These are phyloP conservation scores for Aspergillus jensenii DNA, from an alignment of 2,329 filamentous ascomycete genomes.

Conservation along the genomic window DNA sequence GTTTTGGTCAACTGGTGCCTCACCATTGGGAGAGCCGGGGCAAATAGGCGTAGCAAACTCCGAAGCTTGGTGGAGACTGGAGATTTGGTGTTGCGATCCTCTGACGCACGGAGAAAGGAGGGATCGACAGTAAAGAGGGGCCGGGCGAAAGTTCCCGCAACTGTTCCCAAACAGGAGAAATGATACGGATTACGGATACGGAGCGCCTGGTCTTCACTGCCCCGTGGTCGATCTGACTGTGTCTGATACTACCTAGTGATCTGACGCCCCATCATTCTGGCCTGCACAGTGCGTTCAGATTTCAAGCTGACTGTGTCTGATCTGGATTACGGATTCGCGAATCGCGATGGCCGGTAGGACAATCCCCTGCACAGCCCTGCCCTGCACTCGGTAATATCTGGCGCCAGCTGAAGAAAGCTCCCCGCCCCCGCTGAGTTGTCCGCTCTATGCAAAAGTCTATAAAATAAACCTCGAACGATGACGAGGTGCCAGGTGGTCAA, in stretches of 20 bases:
- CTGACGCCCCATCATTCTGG: neutral
- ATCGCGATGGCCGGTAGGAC: neutral
- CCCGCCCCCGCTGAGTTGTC: neutral
- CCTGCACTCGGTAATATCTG: neutral
- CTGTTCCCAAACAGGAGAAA: neutral
- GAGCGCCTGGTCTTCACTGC: neutral
- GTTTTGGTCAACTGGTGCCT: neutral
- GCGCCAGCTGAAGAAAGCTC: neutral
- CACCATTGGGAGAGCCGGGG: neutral
- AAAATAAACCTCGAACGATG: neutral
- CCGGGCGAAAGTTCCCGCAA: neutral
- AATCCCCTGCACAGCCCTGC: neutral
- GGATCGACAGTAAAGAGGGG: constrained; percentile 5
- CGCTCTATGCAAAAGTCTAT: neutral
- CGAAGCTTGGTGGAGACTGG: constrained; percentile 1
- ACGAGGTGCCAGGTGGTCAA: neutral
- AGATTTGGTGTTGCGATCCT: neutral
- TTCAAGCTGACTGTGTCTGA: neutral
- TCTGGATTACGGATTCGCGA: neutral
- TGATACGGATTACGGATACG: no score
- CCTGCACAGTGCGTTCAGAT: neutral
- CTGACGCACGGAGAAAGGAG: neutral
- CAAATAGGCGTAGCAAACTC: neutral
- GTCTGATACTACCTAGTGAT: neutral
- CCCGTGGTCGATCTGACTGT: neutral